Evolutionary conservation across 2,329 filamentous ascomycete species (phyloP).

Genomic region (Aspergillus oerlinghausenensis): DNA sequence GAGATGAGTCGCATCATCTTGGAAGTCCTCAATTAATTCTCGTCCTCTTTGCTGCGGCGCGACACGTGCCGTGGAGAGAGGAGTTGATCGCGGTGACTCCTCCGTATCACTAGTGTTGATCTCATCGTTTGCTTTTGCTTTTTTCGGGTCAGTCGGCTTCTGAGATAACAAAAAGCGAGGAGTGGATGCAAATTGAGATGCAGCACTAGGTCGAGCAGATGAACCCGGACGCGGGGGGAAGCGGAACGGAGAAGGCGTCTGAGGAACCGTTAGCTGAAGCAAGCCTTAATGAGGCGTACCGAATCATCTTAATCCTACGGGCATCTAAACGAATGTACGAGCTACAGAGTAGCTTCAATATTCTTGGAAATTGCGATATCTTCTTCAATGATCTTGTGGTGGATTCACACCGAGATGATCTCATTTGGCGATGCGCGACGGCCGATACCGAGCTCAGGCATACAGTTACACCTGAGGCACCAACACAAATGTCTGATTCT

Average conservation of each 20-base stretch:
- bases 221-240: slow-evolving; percentile 11
- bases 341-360: not conserved
- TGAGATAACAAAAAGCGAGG: slow-evolving; percentile 31
- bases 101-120: slow-evolving; percentile 20
- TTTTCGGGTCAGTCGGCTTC: slow-evolving; percentile 5
- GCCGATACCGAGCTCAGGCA: not conserved
- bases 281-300: too few species aligned
- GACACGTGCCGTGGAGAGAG: not conserved
- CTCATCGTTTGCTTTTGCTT: slow-evolving; percentile 2
- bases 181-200: slow-evolving; percentile 30
- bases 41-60: slow-evolving; percentile 6
- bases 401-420: not conserved
- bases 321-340: slow-evolving; percentile 8
- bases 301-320: slow-evolving; percentile 9
- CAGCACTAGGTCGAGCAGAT: slow-evolving; percentile 21
- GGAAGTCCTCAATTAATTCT: slow-evolving; percentile 27
- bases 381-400: not conserved
- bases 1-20: slow-evolving; percentile 11
- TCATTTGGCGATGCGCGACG: not conserved
- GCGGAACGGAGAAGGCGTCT: slow-evolving; percentile 24
- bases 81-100: slow-evolving; percentile 12
- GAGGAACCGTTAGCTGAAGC: slow-evolving; percentile 1
- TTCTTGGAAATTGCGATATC: not conserved
- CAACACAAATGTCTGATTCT: not conserved
- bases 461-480: not conserved